Percentiles rank a stretch among this genome's conserved stretches.
These are phyloP conservation scores for Colletotrichum ledebouriae DNA, from an alignment of 2,329 filamentous ascomycete species.

Conservation along the genomic window DNA sequence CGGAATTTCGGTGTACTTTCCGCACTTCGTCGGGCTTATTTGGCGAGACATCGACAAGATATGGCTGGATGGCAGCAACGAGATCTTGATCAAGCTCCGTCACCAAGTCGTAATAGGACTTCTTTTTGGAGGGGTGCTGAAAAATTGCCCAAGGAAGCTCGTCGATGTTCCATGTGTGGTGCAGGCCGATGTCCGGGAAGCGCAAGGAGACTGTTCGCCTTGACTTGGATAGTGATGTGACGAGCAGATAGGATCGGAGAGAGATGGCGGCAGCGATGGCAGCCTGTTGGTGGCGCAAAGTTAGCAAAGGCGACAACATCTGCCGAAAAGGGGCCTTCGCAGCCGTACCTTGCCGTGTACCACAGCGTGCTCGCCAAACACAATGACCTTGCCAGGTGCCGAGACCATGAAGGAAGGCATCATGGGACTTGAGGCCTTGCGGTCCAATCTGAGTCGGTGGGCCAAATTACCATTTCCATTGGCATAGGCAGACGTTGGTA, in stretches of 20 bases:
- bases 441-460: slow-evolving; percentile 58
- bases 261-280: slow-evolving; percentile 97
- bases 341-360: slow-evolving; percentile 87
- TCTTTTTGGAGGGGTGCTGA: slow-evolving; percentile 86
- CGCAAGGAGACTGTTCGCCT: slow-evolving; percentile 87
- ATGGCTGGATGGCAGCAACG: slow-evolving; percentile 82
- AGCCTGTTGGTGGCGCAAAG: slow-evolving; percentile 63
- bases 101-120: slow-evolving; percentile 92
- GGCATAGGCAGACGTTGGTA: slow-evolving; percentile 46
- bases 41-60: slow-evolving; percentile 79
- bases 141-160: slow-evolving; percentile 90
- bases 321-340: slow-evolving; percentile 20
- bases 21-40: slow-evolving; percentile 76
- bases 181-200: slow-evolving; percentile 90
- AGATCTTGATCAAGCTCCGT: slow-evolving; percentile 88
- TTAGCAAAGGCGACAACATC: slow-evolving; percentile 13
- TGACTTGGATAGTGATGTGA: slow-evolving; percentile 93
- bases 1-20: slow-evolving; percentile 87
- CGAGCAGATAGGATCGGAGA: slow-evolving; percentile 94
- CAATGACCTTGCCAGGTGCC: slow-evolving; percentile 96
- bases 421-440: slow-evolving; percentile 74
- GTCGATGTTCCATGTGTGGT: slow-evolving; percentile 95
- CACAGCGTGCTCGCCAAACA: slow-evolving; percentile 98
- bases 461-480: slow-evolving; percentile 53
- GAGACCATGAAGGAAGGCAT: slow-evolving; percentile 98